Base-by-base conservation (phyloP, 139 green algal species). In the Pycnococcus provasolii region DNA sequence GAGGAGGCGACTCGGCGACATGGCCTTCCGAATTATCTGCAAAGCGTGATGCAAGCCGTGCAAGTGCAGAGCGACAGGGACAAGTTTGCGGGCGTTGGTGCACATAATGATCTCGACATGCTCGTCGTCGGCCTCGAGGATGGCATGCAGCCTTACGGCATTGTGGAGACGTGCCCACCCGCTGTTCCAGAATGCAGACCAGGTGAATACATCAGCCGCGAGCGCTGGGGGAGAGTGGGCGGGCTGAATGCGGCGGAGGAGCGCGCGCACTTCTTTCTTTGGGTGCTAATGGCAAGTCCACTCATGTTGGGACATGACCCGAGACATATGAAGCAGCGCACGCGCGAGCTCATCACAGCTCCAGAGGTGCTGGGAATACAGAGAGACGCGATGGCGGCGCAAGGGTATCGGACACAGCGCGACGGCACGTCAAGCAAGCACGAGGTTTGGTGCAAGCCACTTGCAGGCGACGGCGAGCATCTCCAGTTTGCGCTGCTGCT, bases 91-190 rank as follows among this genome's bases (percentile, higher is more conserved):
- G 74, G 74, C 1, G 69, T 70, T 58, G 76, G 72, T 39, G 75
- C 67, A 15, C 82, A 82, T 53, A 85, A 85, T 53, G 79, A 85
- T 63, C 79, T 76, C 1, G 79, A 85, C 67, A 85, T 85, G 79
- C 73, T 85, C 42, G 73, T 83, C 52, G 79, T 85, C 48, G 79
- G 79, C 4, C 71, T 85, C 42, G 73, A 82, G 4, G 9, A 13
- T 8, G 77, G 76, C 43, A 85, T 82, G 77, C 75, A 72, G 51
- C 79, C 76, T 3, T 80, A 81, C 61, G 79, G 73, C 53, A 64
- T 76, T 43, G 73, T 72, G 40, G 45, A 78, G 62, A 54, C 74
- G 2, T 83, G 78, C 71, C 78, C 78, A 3, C 52, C 75, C 60
- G 71, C 78, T 46, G 57, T 84, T 2, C 8, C 37, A 1, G 78